Evolutionary conservation across 2,329 filamentous ascomycete species (phyloP), one percentile per base, ranked within the genome.

Genomic region (Sporothrix sp.): DNA sequence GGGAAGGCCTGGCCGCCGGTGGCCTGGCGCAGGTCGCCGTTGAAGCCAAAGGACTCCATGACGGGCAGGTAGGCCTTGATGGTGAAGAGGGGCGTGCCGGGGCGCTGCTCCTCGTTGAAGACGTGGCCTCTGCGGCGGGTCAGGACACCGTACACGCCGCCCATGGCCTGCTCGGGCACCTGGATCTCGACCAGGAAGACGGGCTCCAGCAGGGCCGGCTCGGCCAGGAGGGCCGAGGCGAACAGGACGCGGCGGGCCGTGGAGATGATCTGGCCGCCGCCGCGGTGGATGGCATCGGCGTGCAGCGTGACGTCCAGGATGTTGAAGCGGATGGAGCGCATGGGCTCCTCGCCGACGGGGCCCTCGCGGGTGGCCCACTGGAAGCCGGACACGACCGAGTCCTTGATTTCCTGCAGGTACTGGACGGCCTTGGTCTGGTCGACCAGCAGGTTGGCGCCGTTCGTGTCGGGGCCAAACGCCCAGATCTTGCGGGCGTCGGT

Each of bases 331-430:
- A 94, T 73, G 61, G 84, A 84, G 70, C 93, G 87, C 89, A 98
- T 91, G 65, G 93, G 93, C 83, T 98, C 93, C 76, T 98, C 93
- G 63, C 86, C 90, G 68, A 98, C 75, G 65, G 93, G 93, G 78
- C 93, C 93, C 81, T 98, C 93, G 69, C 91, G 85, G 64, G 87
- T 88, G 61, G 93, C 93, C 93, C 93, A 98, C 76, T 98, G 93
- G 89, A 98, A 98, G 84, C 93, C 93, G 62, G 93, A 97, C 68
- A 97, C 90, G 63, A 97, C 85, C 56, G 91, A 97, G 70, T 98
- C 93, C 87, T 98, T 98, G 84, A 98, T 98, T 87, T 98, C 93
- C 79, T 88, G 93, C 68, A 98, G 82, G 84, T 97, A 98, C 80
- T 98, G 93, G 61, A 98, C 93, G 64, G 93, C 93, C 87, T 97